Conservation (phyloP, 1,284 basidiomycete species). For the Irpex lacteus region DNA sequence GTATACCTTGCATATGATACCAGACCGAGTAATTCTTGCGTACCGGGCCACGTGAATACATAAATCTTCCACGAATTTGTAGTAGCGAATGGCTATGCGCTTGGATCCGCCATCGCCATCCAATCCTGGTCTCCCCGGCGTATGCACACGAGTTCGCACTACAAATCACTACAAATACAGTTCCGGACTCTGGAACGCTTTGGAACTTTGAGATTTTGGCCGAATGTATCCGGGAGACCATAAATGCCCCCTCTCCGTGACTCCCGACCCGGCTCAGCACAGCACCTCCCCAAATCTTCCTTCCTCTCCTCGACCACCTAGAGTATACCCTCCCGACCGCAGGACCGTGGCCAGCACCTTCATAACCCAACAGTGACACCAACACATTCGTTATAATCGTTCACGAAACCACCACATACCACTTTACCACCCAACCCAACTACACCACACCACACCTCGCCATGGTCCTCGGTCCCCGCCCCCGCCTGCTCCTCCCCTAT, state of each 20-base stretch:
- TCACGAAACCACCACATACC: background rate
- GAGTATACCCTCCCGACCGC: background rate
- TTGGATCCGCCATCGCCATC: background rate
- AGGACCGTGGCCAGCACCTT: background rate
- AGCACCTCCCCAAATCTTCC: background rate
- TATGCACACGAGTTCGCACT: background rate
- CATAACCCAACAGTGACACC: no score
- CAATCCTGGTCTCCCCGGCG: background rate
- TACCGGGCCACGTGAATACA: background rate
- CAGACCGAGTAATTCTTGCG: background rate
- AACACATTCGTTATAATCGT: no score
- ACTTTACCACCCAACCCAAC: background rate
- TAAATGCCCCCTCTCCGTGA: background rate
- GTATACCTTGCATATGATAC: background rate
- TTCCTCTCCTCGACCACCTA: background rate
- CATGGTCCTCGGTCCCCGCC: conserved; percentile 4
- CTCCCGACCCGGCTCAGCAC: background rate
- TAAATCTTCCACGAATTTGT: background rate
- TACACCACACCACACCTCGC: background rate
- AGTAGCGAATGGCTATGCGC: background rate
- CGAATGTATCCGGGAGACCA: background rate
- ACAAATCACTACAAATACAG: background rate
- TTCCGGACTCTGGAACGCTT: no score
- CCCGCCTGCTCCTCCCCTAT: conserved; percentile 20
- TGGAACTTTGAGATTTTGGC: no score